phyloP scores from a whole-genome alignment of 768 basidiomycete species.

The Rhizopogon vesiculosus region DNA sequence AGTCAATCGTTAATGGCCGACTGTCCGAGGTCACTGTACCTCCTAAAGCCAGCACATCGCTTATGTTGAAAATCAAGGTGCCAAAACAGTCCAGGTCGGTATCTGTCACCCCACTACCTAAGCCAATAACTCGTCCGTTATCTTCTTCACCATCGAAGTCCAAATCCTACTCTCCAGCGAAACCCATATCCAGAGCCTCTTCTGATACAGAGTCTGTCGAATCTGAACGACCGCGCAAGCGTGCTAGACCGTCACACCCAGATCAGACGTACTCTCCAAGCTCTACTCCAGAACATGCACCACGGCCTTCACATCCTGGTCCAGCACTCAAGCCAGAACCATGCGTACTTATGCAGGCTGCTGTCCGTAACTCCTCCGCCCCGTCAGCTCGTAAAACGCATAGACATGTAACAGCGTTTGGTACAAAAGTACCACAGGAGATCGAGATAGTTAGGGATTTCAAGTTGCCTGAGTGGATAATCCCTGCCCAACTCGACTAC shows the following conservation, averaged over 20 bases:
- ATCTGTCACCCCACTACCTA: slow-evolving; percentile 13
- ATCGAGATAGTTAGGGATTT: slow-evolving; percentile 49
- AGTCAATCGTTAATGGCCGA: slow-evolving; percentile 4
- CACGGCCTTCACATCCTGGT: slow-evolving; percentile 6
- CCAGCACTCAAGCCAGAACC: slow-evolving; percentile 17
- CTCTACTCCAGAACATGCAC: slow-evolving; percentile 18
- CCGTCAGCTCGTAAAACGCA: slow-evolving; percentile 44
- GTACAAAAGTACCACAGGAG: slow-evolving; percentile 47
- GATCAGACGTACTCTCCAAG: slow-evolving; percentile 19
- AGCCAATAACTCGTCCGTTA: slow-evolving; percentile 6
- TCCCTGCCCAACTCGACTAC: background rate
- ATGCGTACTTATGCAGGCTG: slow-evolving; percentile 44
- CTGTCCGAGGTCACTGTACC: slow-evolving; percentile 9
- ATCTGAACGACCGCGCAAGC: slow-evolving; percentile 27
- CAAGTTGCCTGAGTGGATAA: slow-evolving; percentile 52
- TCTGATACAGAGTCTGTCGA: slow-evolving; percentile 22
- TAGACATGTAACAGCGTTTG: slow-evolving; percentile 56
- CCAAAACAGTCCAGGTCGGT: slow-evolving; percentile 15
- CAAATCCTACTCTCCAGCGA: slow-evolving; percentile 13
- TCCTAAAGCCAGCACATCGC: slow-evolving; percentile 18
- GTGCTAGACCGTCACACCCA: slow-evolving; percentile 14
- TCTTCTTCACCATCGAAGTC: slow-evolving; percentile 1
- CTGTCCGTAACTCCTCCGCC: slow-evolving; percentile 41
- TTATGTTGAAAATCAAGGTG: slow-evolving; percentile 31
- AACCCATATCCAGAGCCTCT: slow-evolving; percentile 25